Evolutionary conservation across 2,329 filamentous ascomycete species (phyloP).

Genomic region (Myriosclerotinia scirpicola): DNA sequence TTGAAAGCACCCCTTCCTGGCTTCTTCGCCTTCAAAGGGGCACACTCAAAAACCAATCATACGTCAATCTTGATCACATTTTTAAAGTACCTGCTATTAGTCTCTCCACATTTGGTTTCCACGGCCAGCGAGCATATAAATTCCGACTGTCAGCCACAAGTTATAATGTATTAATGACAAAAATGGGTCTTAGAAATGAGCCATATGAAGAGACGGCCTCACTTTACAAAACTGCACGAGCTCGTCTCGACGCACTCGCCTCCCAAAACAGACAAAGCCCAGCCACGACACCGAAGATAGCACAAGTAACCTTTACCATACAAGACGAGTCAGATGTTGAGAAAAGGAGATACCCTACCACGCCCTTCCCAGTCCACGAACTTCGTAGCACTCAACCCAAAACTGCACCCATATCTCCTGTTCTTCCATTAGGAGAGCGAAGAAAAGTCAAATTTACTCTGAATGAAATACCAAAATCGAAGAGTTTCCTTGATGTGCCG

Average conservation of each 20-base stretch:
- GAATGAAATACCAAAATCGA: background rate
- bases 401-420: background rate
- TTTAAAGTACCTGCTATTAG: conserved; percentile 22
- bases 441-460: conserved; percentile 10
- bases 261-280: background rate
- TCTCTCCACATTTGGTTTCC: conserved; percentile 20
- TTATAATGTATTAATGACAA: conserved; percentile 24
- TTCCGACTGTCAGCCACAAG: conserved; percentile 24
- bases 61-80: conserved; percentile 27
- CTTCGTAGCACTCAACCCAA: background rate
- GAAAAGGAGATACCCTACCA: conserved; percentile 14
- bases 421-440: conserved; percentile 7
- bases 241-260: conserved; percentile 14
- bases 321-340: background rate
- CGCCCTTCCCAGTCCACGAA: background rate
- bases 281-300: background rate
- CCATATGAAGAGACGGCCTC: conserved; percentile 17
- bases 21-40: conserved; percentile 27
- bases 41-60: conserved; percentile 29
- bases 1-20: conserved; percentile 14
- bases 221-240: conserved; percentile 19
- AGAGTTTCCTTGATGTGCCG: background rate
- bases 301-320: conserved; percentile 1
- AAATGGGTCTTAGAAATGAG: conserved; percentile 18
- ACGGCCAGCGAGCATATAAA: conserved; percentile 22